phyloP scores from a whole-genome alignment of 2,329 filamentous ascomycete species.

The Calonectria hawksworthii region DNA sequence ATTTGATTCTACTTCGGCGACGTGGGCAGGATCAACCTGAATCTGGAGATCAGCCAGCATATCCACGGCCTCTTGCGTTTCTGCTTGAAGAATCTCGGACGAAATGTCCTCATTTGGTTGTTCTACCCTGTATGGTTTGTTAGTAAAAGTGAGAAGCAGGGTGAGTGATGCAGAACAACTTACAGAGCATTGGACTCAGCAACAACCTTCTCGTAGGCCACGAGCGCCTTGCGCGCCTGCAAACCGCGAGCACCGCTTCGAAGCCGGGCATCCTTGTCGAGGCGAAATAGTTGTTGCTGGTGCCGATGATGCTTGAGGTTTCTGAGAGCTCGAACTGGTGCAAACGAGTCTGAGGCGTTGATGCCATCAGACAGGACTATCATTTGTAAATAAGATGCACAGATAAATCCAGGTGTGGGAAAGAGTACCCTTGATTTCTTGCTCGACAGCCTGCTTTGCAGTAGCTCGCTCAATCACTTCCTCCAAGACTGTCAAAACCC shows the following conservation, averaged over 20 bases:
- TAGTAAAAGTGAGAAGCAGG: neutral
- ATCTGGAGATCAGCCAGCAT: slow-evolving; percentile 78
- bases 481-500: slow-evolving; percentile 68
- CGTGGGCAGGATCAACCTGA: slow-evolving; percentile 74
- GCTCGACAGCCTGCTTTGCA: slow-evolving; percentile 68
- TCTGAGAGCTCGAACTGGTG: slow-evolving; percentile 72
- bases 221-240: slow-evolving; percentile 81
- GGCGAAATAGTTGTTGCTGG: slow-evolving; percentile 74
- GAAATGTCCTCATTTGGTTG: slow-evolving; percentile 71
- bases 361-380: slow-evolving; percentile 71
- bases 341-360: slow-evolving; percentile 68
- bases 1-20: slow-evolving; percentile 74
- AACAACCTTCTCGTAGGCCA: slow-evolving; percentile 76
- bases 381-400: slow-evolving; percentile 32
- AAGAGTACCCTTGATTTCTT: slow-evolving; percentile 69
- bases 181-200: slow-evolving; percentile 69
- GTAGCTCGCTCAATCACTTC: slow-evolving; percentile 76
- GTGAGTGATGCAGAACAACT: slow-evolving; percentile 30
- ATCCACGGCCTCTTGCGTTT: slow-evolving; percentile 78
- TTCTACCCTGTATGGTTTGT: slow-evolving; percentile 52
- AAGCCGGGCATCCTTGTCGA: slow-evolving; percentile 80
- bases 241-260: slow-evolving; percentile 82
- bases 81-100: slow-evolving; percentile 68
- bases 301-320: slow-evolving; percentile 73
- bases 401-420: neutral